phyloP scores from a whole-genome alignment of 2,329 filamentous ascomycete species.

The Aspergillus pseudonomiae region DNA sequence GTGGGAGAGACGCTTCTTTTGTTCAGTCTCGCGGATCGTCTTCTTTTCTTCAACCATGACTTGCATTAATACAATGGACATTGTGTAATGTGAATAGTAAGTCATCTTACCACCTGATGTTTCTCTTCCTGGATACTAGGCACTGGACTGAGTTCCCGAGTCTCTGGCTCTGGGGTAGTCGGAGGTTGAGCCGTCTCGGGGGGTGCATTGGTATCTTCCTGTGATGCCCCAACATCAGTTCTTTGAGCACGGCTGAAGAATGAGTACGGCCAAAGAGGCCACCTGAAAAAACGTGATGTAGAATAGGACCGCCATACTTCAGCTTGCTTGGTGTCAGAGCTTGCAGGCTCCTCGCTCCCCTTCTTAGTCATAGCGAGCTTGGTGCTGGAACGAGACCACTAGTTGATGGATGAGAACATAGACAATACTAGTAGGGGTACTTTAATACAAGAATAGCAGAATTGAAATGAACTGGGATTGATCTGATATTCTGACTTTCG shows the following conservation, averaged over 20 bases:
- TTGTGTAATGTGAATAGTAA: background rate
- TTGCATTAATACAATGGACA: background rate
- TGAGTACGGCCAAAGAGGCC: background rate
- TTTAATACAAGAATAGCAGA: background rate
- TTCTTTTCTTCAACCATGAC: background rate
- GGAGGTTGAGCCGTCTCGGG: background rate
- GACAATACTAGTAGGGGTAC: accelerated
- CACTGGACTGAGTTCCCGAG: background rate
- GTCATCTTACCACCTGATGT: background rate
- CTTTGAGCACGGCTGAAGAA: background rate
- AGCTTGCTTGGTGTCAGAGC: background rate
- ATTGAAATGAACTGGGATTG: background rate
- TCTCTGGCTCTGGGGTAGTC: background rate
- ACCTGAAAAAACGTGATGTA: background rate
- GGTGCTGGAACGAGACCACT: background rate
- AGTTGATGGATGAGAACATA: background rate
- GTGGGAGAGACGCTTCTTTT: background rate
- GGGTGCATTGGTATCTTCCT: background rate
- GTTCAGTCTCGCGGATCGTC: background rate
- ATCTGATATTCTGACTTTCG: accelerated
- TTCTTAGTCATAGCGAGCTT: background rate
- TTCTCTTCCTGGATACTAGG: background rate
- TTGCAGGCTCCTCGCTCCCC: background rate
- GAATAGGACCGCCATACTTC: background rate
- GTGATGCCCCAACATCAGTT: background rate